A percentile compares a stretch with the other conserved stretches of the same genome.
These are phyloP conservation scores for Calocybe cyanea DNA, from an alignment of 768 basidiomycete genomes.

Conservation along the genomic window DNA sequence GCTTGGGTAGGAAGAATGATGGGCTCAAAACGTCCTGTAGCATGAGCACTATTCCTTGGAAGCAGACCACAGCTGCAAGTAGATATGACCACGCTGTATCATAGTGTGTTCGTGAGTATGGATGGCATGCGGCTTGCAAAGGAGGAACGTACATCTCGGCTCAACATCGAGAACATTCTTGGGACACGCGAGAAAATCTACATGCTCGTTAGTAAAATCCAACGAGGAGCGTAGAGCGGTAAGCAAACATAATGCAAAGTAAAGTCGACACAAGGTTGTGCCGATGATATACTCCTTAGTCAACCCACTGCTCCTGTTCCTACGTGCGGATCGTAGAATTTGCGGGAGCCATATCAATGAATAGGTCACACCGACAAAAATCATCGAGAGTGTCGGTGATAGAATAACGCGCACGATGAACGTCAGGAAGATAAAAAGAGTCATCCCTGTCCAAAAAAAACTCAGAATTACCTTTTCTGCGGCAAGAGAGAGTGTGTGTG, in stretches of 20 bases:
- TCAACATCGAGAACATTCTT: slow-evolving; percentile 84
- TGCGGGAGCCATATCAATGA: slow-evolving; percentile 84
- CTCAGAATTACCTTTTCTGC: slow-evolving; percentile 1
- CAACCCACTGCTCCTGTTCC: slow-evolving; percentile 69
- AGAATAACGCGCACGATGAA: slow-evolving; percentile 73
- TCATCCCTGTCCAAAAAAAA: slow-evolving; percentile 46
- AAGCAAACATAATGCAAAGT: slow-evolving; percentile 69
- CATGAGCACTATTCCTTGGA: slow-evolving; percentile 59
- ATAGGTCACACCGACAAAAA: slow-evolving; percentile 68
- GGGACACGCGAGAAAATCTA: slow-evolving; percentile 82
- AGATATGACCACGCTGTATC: slow-evolving; percentile 64
- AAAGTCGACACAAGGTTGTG: slow-evolving; percentile 67
- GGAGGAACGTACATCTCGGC: slow-evolving; percentile 53
- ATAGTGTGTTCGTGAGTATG: neutral
- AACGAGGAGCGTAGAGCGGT: neutral
- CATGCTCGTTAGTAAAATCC: neutral
- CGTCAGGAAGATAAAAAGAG: slow-evolving; percentile 64
- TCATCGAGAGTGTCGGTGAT: slow-evolving; percentile 59
- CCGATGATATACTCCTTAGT: slow-evolving; percentile 71
- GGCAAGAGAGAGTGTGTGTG: neutral
- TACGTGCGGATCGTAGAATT: slow-evolving; percentile 69
- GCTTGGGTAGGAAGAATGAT: slow-evolving; percentile 75
- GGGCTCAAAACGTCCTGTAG: slow-evolving; percentile 78
- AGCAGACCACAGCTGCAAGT: slow-evolving; percentile 54
- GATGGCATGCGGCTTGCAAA: neutral